Evolutionary conservation across 78 protist species (phyloP), one percentile per base, ranked within the genome.

Genomic region (Dictyostelium purpureum): DNA sequence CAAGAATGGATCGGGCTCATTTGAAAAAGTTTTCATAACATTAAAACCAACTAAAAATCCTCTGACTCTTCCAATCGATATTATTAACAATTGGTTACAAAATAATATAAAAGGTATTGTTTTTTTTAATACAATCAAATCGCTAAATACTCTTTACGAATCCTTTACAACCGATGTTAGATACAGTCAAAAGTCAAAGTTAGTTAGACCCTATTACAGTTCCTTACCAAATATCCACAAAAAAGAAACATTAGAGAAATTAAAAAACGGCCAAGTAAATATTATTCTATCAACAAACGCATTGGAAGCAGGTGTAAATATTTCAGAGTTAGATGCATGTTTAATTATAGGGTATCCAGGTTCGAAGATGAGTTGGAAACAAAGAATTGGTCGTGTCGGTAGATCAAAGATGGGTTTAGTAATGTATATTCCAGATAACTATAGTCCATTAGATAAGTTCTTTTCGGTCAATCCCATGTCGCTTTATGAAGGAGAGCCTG

Each of bases 271-370:
- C 9, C 37, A 35, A 6, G 73, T 77, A 28, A 82, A 69, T 33
- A 73, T 93, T 1, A 71, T 93, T 14, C 33, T 78, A n/a, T 73
- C 89, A 54, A 85, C 93, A n/a, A 93, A 78, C 57, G 96, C 96
- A 38, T 63, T 93, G 49, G 96, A 93, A 18, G 96, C 96, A 18
- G 96, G 96, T 73, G 96, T 93, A 1, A 88, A 93, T 70, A 78
- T 93, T 7, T 38, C 94, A 4, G 93, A 79, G 31, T 65, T 93
- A 66, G 96, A 93, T 88, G 79, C 87, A n/a, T 93, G 96, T 71
- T 18, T 93, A 24, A 61, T 89, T 19, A 63, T 75, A 54, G 94
- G 94, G 10, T 89, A 89, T 59, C 94, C 94, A 0, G 94, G 94
- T 56, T 78, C 89, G 6, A 79, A 61, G 38, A 79, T 89, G 94